Conservation (phyloP, 2,329 filamentous ascomycete species). For the Colletotrichum sp. region DNA sequence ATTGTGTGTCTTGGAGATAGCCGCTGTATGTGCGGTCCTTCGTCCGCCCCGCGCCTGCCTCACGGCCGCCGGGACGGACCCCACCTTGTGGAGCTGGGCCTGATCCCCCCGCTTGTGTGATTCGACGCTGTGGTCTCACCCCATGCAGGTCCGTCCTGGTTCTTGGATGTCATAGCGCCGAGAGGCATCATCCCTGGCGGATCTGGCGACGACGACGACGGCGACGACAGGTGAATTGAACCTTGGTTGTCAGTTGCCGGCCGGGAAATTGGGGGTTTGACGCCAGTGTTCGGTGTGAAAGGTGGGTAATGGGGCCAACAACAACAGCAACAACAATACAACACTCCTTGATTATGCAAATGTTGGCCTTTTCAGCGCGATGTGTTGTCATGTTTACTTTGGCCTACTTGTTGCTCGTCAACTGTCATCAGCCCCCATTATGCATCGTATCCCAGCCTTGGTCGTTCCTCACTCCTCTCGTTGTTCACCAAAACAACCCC, state of each 20-base stretch:
- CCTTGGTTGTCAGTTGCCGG: not conserved
- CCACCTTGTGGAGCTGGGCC: not conserved
- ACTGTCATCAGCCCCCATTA: not conserved
- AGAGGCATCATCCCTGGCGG: slow-evolving; percentile 6
- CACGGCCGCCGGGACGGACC: not conserved
- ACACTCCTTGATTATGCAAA: not conserved
- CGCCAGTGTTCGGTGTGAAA: not conserved
- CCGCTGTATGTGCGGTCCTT: not conserved
- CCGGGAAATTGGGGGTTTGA: not conserved
- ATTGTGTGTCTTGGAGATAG: not conserved
- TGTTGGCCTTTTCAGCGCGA: not conserved
- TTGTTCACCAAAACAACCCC: not conserved
- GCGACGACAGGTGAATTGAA: not conserved
- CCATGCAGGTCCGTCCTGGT: slow-evolving; percentile 14
- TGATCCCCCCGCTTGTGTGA: not conserved
- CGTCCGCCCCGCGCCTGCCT: not conserved
- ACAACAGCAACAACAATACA: not conserved
- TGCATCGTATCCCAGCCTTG: not conserved
- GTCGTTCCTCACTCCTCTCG: not conserved
- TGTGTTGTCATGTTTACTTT: not conserved
- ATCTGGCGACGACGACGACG: not conserved
- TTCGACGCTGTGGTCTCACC: not conserved
- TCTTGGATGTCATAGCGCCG: slow-evolving; percentile 6
- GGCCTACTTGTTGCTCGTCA: not conserved
- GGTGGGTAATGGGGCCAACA: not conserved